Percentiles rank a stretch among this genome's conserved stretches.
Evolutionary conservation across 2,329 filamentous ascomycete species (phyloP).

Genomic region (Xylogone sp.): DNA sequence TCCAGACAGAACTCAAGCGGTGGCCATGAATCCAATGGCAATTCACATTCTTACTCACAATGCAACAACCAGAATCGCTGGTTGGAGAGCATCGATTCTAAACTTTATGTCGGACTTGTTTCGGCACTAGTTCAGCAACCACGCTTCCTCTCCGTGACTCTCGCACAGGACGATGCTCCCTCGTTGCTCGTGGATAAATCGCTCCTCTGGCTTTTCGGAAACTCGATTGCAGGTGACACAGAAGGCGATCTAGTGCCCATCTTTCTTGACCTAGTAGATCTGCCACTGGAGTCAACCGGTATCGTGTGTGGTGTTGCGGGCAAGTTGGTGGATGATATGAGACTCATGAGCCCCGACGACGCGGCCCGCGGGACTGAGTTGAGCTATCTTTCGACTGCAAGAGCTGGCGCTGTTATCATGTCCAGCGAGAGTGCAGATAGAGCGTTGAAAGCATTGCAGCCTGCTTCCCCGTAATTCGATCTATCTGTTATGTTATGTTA

Average conservation of each 20-base stretch:
- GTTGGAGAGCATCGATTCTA: constrained; percentile 58
- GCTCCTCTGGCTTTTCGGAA: constrained; percentile 62
- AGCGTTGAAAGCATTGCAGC: constrained; percentile 67
- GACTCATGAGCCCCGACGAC: constrained; percentile 14
- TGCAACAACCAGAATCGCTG: constrained; percentile 34
- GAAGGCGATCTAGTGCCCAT: constrained; percentile 77
- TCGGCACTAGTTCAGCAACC: constrained; percentile 59
- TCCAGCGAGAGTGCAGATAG: constrained; percentile 68
- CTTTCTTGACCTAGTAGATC: constrained; percentile 74
- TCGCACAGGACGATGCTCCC: constrained; percentile 69
- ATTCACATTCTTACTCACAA: too few species aligned
- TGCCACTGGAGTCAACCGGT: constrained; percentile 85
- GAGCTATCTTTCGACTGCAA: constrained; percentile 85
- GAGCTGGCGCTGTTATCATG: constrained; percentile 86
- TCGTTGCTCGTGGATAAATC: constrained; percentile 69
- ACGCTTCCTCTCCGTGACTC: constrained; percentile 69
- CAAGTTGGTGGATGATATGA: constrained; percentile 70
- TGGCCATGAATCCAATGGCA: constrained; percentile 3
- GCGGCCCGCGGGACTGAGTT: constrained; percentile 57
- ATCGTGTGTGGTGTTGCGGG: constrained; percentile 95
- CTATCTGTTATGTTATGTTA: background rate
- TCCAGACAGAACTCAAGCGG: background rate
- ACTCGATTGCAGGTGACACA: constrained; percentile 72
- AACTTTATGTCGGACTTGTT: constrained; percentile 59
- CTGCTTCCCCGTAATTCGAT: constrained; percentile 27